Percentiles rank a stretch among this genome's conserved stretches.
Evolutionary conservation across 2,329 filamentous ascomycete genomes (phyloP).

Genomic region (Talaromyces islandicus): DNA sequence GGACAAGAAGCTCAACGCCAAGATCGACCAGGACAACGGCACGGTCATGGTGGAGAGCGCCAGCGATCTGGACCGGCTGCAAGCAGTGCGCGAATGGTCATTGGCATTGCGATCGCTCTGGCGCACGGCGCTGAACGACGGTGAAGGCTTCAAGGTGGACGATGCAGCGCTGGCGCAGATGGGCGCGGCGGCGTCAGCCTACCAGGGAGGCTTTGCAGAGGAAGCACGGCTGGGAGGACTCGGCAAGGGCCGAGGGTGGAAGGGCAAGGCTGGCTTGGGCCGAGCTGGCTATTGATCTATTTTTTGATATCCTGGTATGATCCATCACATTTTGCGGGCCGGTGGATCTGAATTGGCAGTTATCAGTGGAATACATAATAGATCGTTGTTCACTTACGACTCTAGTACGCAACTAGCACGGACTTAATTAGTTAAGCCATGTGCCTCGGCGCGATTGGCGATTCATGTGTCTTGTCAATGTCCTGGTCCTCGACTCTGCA

Average conservation of each 20-base stretch:
- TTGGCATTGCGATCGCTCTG: conserved; percentile 64
- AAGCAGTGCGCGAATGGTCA: conserved; percentile 68
- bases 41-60: conserved; percentile 73
- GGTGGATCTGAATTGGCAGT: too few relatives aligned
- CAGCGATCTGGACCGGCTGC: conserved; percentile 63
- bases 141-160: conserved; percentile 57
- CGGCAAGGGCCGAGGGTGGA: conserved; percentile 8
- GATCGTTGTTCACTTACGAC: not conserved
- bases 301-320: not conserved
- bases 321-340: not conserved
- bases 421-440: not conserved
- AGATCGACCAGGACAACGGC: conserved; percentile 82
- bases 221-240: conserved; percentile 19
- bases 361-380: not conserved
- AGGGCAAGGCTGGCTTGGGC: conserved; percentile 1
- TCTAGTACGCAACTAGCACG: too few relatives aligned
- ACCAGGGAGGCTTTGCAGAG: conserved; percentile 28
- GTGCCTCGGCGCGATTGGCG: not conserved
- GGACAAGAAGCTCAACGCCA: conserved; percentile 77
- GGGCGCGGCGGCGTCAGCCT: conserved; percentile 18
- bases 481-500: not conserved
- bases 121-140: conserved; percentile 66
- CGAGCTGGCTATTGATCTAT: not conserved
- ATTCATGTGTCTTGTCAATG: not conserved
- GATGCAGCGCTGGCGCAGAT: conserved; percentile 24